phyloP scores from a whole-genome alignment of 106 monocot genomes.

The Hemerocallis citrina region DNA sequence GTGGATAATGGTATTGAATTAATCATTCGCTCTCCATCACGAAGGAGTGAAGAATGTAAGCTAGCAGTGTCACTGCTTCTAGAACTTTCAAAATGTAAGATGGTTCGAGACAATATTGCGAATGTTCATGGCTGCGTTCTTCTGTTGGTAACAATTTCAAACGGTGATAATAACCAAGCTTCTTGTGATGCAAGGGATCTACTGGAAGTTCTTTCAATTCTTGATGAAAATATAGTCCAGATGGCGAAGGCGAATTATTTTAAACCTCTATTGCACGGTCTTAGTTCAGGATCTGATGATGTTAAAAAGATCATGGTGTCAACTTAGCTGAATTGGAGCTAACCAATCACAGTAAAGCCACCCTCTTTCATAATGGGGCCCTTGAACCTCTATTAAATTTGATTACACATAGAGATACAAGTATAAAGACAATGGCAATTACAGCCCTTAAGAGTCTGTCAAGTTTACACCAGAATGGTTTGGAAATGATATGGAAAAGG shows the following conservation, averaged over 20 bases:
- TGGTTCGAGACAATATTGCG: slow-evolving; percentile 12
- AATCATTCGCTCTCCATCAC: slow-evolving; percentile 16
- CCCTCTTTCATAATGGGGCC: slow-evolving; percentile 20
- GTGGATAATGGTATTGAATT: slow-evolving; percentile 24
- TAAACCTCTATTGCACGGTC: slow-evolving; percentile 19
- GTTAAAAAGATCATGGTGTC: slow-evolving; percentile 22
- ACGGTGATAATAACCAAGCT: slow-evolving; percentile 22
- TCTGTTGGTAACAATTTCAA: slow-evolving; percentile 27
- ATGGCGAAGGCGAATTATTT: slow-evolving; percentile 30
- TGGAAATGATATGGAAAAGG: slow-evolving; percentile 22
- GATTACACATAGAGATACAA: slow-evolving; percentile 11
- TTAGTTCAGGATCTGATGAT: slow-evolving; percentile 22
- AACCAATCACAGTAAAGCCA: slow-evolving; percentile 29
- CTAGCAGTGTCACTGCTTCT: slow-evolving; percentile 20
- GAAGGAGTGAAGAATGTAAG: slow-evolving; percentile 22
- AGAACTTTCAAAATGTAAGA: slow-evolving; percentile 18
- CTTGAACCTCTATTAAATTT: slow-evolving; percentile 21
- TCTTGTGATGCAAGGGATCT: slow-evolving; percentile 26
- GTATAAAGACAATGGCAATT: slow-evolving; percentile 12
- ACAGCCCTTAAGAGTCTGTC: slow-evolving; percentile 23
- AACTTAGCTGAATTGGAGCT: slow-evolving; percentile 27
- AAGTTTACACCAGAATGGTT: slow-evolving; percentile 19
- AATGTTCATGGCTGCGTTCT: slow-evolving; percentile 30
- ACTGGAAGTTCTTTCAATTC: slow-evolving; percentile 22
- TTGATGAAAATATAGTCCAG: slow-evolving; percentile 26